These are phyloP conservation scores for Macadamia integrifolia DNA, from an alignment of 164 flowering plant genomes.

Conservation along the genomic window DNA sequence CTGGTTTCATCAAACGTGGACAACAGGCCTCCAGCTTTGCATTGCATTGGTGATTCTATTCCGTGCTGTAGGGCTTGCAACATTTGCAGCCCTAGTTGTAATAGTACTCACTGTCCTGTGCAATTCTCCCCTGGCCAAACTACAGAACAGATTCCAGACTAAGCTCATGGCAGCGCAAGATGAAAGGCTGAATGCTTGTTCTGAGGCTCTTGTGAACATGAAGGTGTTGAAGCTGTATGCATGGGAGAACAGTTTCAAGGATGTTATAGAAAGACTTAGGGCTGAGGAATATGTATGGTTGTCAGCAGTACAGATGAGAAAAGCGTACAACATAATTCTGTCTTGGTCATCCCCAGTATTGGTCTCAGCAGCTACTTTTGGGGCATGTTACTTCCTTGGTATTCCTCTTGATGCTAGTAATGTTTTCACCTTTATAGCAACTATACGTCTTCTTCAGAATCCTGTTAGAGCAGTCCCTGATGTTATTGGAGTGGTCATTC, in stretches of 20 bases:
- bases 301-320: constrained; percentile 32
- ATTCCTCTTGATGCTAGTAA: constrained; percentile 44
- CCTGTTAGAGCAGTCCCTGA: constrained; percentile 46
- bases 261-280: constrained; percentile 34
- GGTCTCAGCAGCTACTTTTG: constrained; percentile 49
- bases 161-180: constrained; percentile 50
- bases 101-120: constrained; percentile 36
- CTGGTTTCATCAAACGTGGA: constrained; percentile 57
- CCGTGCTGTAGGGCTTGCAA: constrained; percentile 39
- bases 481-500: constrained; percentile 43
- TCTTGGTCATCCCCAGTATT: constrained; percentile 50
- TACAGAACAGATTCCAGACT: constrained; percentile 40
- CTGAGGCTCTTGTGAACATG: constrained; percentile 54
- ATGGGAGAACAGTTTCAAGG: constrained; percentile 49
- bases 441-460: constrained; percentile 45
- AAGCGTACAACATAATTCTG: constrained; percentile 32
- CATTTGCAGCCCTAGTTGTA: constrained; percentile 37
- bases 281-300: constrained; percentile 35
- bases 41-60: constrained; percentile 33
- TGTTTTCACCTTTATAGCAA: constrained; percentile 52
- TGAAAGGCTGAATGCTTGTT: constrained; percentile 37
- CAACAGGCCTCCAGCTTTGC: constrained; percentile 43
- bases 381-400: constrained; percentile 44
- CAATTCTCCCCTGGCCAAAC: constrained; percentile 44
- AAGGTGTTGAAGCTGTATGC: constrained; percentile 56